Evolutionary conservation across 1,139 yeast species (phyloP), one percentile per base, ranked within the genome.

Genomic region (Suhomyces bribrorum): DNA sequence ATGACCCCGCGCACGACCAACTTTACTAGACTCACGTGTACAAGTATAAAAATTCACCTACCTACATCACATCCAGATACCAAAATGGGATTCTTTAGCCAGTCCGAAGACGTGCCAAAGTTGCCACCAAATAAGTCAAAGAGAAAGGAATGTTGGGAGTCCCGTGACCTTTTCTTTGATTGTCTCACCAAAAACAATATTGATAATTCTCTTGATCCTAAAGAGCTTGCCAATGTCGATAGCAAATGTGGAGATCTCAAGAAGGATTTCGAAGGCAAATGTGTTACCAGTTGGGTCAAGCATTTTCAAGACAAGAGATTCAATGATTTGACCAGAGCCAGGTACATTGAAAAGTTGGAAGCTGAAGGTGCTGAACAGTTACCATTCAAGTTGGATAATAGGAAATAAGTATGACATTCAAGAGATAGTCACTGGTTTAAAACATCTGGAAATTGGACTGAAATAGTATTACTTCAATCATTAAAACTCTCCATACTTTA

Each of bases 321-420:
- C 46, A 70, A 63, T 44, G 77, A 72, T 47, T 53, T 71, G 46
- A 57, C 61, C 29, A 61, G 76, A 51, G 63, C 64, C 28, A 62
- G 71, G 47, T 71, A 70, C 46, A 69, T 72, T 34, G 62, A 56
- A 24, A 66, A 70, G 52, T 59, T 72, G 39, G 70, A 72, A 48
- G 64, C 73, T 4, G 77, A 72, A 48, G 77, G 77, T 7, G 77
- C 77, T 9, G 65, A 70, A 50, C 75, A 69, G 31, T 62, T 72
- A 39, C 77, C 77, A 6, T 69, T 72, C 53, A 72, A 69, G 49
- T 60, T 71, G 54, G 73, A 50, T 40, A 45, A 48, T 40, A 47
- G 54, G 11, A 50, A 38, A 34, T 39, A 32, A 34, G n/a, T n/a
- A n/a, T n/a, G n/a, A n/a, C n/a, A n/a, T n/a, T n/a, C n/a, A n/a